Base-by-base conservation (phyloP, 2,329 filamentous ascomycete species). In the Pseudocercospora eumusae region DNA sequence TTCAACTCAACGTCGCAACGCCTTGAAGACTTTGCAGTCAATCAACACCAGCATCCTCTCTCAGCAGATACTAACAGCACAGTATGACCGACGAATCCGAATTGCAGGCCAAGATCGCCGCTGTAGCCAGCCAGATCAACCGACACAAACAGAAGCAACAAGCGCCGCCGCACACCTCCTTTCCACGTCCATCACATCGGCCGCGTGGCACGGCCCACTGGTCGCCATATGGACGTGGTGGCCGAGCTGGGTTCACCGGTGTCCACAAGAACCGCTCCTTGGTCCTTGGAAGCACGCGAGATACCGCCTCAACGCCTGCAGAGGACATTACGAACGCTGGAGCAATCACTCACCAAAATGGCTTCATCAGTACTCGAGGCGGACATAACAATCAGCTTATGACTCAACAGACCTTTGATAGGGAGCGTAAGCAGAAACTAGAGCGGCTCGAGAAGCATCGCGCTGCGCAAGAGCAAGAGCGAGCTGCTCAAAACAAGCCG, bases 351-450 rank as follows among this genome's bases (percentile, higher is more conserved):
- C 67, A 63, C 2, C 60, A 58, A 23, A 75, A 75, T 60, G 77
- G 85, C 2, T 93, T 89, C 86, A 84, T 95, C 45, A 84, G 87
- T 5, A 90, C 88, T 73, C 88, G 82, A 55, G 57, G 90, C 90
- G 74, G 88, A 89, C 56, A 25, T 55, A 90, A 93, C 73, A 84
- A 90, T 73, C 91, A 96, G 75, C 80, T 96, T 44, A 95, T 96
- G 76, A 96, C 93, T 73, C 85, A 88, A 20, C 85, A 86, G 15
- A 84, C 93, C 0, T 95, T 89, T 74, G 87, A 92, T 66, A 88
- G 91, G 74, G 87, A 91, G 63, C 82, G 83, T 10, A 85, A 90
- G 72, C 84, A 84, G 28, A 85, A 90, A 49, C 80, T 84, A 9
- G 88, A 86, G 71, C 89, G 88, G 10, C 89, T 93, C 47, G 77